Evolutionary conservation across 768 basidiomycete species (phyloP).

Genomic region (Sarcomyxa edulis): DNA sequence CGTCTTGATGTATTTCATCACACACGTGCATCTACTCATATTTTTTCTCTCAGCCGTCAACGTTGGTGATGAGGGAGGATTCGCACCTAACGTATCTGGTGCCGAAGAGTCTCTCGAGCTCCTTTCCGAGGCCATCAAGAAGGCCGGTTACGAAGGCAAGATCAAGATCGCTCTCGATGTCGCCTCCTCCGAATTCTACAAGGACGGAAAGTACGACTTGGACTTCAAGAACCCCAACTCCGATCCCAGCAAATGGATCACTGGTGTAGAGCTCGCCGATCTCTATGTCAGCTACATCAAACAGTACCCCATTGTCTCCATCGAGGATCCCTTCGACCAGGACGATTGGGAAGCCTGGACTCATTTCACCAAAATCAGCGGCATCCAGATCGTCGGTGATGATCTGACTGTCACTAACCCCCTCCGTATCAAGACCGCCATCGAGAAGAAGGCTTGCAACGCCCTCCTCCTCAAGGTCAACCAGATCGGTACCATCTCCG

Average conservation of each 20-base stretch:
- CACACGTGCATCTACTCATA: slow-evolving; percentile 10
- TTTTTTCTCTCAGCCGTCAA: slow-evolving; percentile 70
- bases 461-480: slow-evolving; percentile 98
- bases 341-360: slow-evolving; percentile 99
- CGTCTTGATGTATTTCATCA: slow-evolving; percentile 17
- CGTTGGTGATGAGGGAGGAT: slow-evolving; percentile 99
- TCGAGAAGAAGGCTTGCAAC: slow-evolving; percentile 99
- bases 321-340: slow-evolving; percentile 99
- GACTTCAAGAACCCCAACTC: slow-evolving; percentile 99
- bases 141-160: slow-evolving; percentile 98
- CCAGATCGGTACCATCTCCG: slow-evolving; percentile 98
- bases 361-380: slow-evolving; percentile 76
- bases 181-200: slow-evolving; percentile 99
- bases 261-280: slow-evolving; percentile 88
- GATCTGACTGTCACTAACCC: slow-evolving; percentile 99
- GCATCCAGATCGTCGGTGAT: slow-evolving; percentile 91
- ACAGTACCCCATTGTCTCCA: slow-evolving; percentile 93
- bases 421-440: slow-evolving; percentile 93
- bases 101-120: slow-evolving; percentile 98
- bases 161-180: slow-evolving; percentile 98
- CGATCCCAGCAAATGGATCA: slow-evolving; percentile 93
- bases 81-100: slow-evolving; percentile 96
- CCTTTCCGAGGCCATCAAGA: slow-evolving; percentile 91
- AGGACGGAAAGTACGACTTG: slow-evolving; percentile 98
- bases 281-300: slow-evolving; percentile 82